Base-by-base conservation (phyloP, 306 rosid species). In the Elaeagnus macrophylla region DNA sequence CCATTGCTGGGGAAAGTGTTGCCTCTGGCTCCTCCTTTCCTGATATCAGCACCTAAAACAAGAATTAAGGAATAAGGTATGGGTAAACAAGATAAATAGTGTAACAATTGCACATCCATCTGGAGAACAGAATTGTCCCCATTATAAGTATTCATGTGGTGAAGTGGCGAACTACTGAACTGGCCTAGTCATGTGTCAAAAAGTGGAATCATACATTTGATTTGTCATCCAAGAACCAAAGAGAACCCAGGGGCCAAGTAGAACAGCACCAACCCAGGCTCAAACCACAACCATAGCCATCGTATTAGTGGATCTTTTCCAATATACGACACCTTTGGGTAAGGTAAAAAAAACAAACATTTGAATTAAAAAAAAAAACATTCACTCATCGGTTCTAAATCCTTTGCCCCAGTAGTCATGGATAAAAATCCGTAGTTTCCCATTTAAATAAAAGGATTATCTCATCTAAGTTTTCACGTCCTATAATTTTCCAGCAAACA, bases 1-100 rank as follows among this genome's bases (percentile, higher is more conserved):
- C 99, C 94, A 93, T 84, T 42, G 99, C 99, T 32, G 99, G 96
- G 35, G 99, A 93, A 54, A 87, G 71, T 37, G 87, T 46, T 48
- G 81, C 66, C 64, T 84, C 96, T 1, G 58, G 82, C 59, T 84
- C 96, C 72, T 93, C 96, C 73, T 86, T 93, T 69, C 95, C 96
- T 0, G 99, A 78, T 41, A 93, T 64, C 53, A 93, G 81, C 64
- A 91, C 99, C 99, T 91, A 56, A 57, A 67, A 7, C n/a, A n/a
- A n/a, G n/a, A n/a, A n/a, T n/a, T n/a, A n/a, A 71, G 55, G 62
- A 46, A 39, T 11, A 43, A 53, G 49, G 54, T 17, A 37, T 37
- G 7, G 49, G 32, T 5, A 25, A 25, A 25, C 32, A 25, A 25
- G 32, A 5, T 25, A 67, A 14, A 17, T 39, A 12, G 12, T 12